Percentiles rank a stretch among this genome's conserved stretches.
These are phyloP conservation scores for Nicotiana otophora DNA, from an alignment of 257 asterid species.

Conservation along the genomic window DNA sequence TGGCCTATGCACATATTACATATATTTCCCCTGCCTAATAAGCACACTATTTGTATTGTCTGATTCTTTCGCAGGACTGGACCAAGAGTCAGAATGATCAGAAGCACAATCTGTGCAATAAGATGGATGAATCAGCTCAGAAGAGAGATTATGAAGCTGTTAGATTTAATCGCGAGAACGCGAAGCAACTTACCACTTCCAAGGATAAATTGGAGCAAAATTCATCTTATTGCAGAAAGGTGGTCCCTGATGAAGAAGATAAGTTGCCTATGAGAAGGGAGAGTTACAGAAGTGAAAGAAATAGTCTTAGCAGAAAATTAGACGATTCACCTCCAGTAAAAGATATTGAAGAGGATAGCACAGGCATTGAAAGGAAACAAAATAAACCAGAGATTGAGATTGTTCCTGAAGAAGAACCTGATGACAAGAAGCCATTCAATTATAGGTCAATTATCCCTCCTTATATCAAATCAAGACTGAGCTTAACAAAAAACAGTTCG, in stretches of 20 bases:
- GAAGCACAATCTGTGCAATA: slow-evolving; percentile 1
- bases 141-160: slow-evolving; percentile 13
- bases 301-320: neutral
- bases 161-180: neutral
- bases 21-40: neutral
- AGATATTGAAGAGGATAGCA: slow-evolving; percentile 34
- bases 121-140: slow-evolving; percentile 14
- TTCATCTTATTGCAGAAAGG: neutral
- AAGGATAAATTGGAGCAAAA: neutral
- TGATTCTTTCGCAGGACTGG: slow-evolving; percentile 29
- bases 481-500: slow-evolving; percentile 10
- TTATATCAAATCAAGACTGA: slow-evolving; percentile 25
- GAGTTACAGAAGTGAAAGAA: neutral
- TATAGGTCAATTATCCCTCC: slow-evolving; percentile 44
- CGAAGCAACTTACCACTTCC: slow-evolving; percentile 5
- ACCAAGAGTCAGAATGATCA: slow-evolving; percentile 11
- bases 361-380: slow-evolving; percentile 2
- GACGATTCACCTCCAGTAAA: slow-evolving; percentile 14
- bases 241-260: neutral
- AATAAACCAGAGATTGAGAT: slow-evolving; percentile 14
- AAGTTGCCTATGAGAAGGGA: neutral
- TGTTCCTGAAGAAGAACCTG: slow-evolving; percentile 24
- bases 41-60: neutral
- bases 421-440: slow-evolving; percentile 15
- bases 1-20: neutral